phyloP scores from a whole-genome alignment of 768 basidiomycete species.

The Russula compacta region DNA sequence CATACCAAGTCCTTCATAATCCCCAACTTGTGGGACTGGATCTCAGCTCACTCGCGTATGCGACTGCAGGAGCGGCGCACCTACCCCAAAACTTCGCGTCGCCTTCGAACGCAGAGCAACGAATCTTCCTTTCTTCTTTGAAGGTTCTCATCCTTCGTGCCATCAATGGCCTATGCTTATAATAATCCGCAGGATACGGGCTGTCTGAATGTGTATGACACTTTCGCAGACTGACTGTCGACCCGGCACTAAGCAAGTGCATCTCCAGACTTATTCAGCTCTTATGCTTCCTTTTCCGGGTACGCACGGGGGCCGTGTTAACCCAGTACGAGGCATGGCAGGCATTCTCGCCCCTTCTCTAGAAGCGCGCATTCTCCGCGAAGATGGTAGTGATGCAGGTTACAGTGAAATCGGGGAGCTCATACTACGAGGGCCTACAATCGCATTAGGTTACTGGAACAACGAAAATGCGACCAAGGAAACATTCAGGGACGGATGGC shows the following conservation, averaged over 20 bases:
- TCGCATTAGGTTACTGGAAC: slow-evolving; percentile 64
- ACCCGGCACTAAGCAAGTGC: background rate
- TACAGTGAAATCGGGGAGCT: slow-evolving; percentile 59
- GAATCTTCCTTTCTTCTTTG: background rate
- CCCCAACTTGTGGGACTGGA: slow-evolving; percentile 2
- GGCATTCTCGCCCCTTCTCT: slow-evolving; percentile 57
- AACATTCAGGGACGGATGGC: slow-evolving; percentile 64
- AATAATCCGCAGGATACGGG: slow-evolving; percentile 1
- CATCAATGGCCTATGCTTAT: background rate
- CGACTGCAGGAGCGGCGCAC: background rate
- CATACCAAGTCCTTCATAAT: slow-evolving; percentile 6
- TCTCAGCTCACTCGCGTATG: background rate
- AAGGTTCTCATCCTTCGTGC: background rate
- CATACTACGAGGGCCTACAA: slow-evolving; percentile 44
- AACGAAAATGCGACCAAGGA: slow-evolving; percentile 57
- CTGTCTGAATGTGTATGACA: slow-evolving; percentile 15
- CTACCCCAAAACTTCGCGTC: slow-evolving; percentile 3
- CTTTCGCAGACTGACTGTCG: background rate
- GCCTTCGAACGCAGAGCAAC: slow-evolving; percentile 1
- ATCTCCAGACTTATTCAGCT: slow-evolving; percentile 14
- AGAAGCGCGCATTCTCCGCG: slow-evolving; percentile 52
- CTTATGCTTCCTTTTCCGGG: slow-evolving; percentile 7
- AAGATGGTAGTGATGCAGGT: slow-evolving; percentile 47
- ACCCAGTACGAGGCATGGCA: slow-evolving; percentile 32
- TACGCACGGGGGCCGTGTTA: background rate